A percentile compares a stretch with the other conserved stretches of the same genome.
Evolutionary conservation across 129 eudicot genomes (phyloP).

Genomic region (Centrapalus pauciflorus): DNA sequence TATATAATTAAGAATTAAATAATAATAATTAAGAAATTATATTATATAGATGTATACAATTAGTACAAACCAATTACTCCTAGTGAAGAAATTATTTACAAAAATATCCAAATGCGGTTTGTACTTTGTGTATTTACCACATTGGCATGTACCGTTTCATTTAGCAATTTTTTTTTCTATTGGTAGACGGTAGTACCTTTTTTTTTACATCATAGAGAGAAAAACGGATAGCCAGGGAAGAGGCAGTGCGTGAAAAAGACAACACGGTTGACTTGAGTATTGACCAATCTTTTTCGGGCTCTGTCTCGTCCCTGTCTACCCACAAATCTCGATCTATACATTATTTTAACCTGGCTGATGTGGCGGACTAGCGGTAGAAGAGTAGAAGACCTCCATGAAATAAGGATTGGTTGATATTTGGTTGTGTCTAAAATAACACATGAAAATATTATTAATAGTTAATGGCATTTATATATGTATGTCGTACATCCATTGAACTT

Average conservation of each 20-base stretch:
- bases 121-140: too few species aligned
- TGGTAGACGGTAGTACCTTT: too few species aligned
- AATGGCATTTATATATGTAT: conserved; percentile 5
- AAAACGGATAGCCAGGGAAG: conserved; percentile 74
- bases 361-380: too few species aligned
- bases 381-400: neutral
- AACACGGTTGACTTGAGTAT: conserved; percentile 16
- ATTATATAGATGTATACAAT: too few species aligned
- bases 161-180: too few species aligned
- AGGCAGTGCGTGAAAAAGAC: conserved; percentile 79
- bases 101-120: too few species aligned
- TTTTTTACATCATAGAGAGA: neutral
- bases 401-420: neutral
- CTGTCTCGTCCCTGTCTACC: conserved; percentile 67
- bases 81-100: too few species aligned
- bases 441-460: conserved; percentile 12
- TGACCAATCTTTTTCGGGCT: conserved; percentile 43
- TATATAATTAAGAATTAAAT: too few species aligned
- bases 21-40: too few species aligned
- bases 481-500: conserved; percentile 19
- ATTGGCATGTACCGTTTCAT: too few species aligned
- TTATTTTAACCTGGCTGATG: conserved; percentile 1
- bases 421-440: neutral
- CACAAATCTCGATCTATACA: conserved; percentile 15
- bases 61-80: too few species aligned